Base-by-base conservation (phyloP, 345 rosid species). In the Ceriops zippeliana region DNA sequence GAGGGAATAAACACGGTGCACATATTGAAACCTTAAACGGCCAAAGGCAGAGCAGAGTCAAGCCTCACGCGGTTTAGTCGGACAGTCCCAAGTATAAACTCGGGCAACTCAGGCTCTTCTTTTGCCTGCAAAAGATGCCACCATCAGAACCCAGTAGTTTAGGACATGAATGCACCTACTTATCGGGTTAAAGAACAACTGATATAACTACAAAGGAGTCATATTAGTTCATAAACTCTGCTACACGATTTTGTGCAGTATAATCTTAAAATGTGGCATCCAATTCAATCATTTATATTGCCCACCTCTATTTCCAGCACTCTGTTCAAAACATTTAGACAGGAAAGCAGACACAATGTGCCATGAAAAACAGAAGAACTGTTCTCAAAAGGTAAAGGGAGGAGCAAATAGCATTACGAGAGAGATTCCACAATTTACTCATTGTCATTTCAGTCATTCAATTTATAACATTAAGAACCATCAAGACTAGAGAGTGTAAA, bases 31-130 rank as follows among this genome's bases (percentile, higher is more conserved):
- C 61, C 63, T 84, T 87, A 85, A 57, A 63, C 88, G 78, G 83
- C 85, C 75, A 90, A 76, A 20, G 79, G 75, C 24, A 82, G 67
- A 7, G 99, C 99, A 30, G 96, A 69, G 19, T 95, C 97, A 1
- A 79, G 82, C 81, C 72, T 85, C 73, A 95, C 72, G n/a, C 90
- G 88, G 70, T 87, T 91, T 46, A 95, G 83, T 60, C 95, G 83
- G 57, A 91, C 98, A 5, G 98, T 90, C 52, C 99, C 99, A 63
- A 91, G 93, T 74, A 95, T 75, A 83, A 83, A 91, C 82, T 95
- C 99, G 0, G 99, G 99, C 83, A 95, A 74, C 68, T 95, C 96
- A 19, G 65, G 73, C 75, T 81, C 96, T 74, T 91, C 98, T 65
- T 76, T 90, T 67, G 86, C 99, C 98, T 91, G 92, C 47, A 42